Evolutionary conservation across 306 rosid genomes (phyloP).

Genomic region (Castanea crenata): DNA sequence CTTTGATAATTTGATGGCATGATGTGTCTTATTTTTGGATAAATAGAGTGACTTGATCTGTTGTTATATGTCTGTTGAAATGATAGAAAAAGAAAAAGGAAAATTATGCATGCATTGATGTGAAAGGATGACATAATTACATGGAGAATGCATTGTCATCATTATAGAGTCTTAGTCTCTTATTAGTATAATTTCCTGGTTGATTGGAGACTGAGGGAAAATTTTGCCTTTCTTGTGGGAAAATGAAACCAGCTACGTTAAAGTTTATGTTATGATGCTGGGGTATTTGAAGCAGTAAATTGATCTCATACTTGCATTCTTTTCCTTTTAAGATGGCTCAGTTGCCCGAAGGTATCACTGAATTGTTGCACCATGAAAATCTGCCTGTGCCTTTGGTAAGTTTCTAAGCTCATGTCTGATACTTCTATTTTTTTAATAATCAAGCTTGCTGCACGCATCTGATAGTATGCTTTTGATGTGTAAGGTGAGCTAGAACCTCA

Average conservation of each 20-base stretch:
- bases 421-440: too few species aligned
- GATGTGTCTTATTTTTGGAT: not conserved
- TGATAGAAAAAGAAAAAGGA: not conserved
- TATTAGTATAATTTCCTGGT: not conserved
- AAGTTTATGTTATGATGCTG: not conserved
- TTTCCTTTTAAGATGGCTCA: slow-evolving; percentile 87
- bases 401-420: slow-evolving; percentile 23
- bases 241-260: not conserved
- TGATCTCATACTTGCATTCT: slow-evolving; percentile 26
- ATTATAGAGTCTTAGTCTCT: not conserved
- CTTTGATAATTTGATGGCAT: not conserved
- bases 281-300: slow-evolving; percentile 8
- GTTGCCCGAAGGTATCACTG: slow-evolving; percentile 94
- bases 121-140: not conserved
- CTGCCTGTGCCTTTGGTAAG: slow-evolving; percentile 83
- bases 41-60: not conserved
- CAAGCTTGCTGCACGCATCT: too few species aligned
- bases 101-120: not conserved
- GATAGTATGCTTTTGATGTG: slow-evolving; percentile 5
- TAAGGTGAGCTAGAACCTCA: slow-evolving; percentile 11
- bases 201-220: not conserved
- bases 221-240: not conserved
- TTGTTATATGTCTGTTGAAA: not conserved
- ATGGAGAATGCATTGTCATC: not conserved
- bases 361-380: slow-evolving; percentile 78